These are phyloP conservation scores for Candida broadrunensis DNA, from an alignment of 805 yeast genomes.

Conservation along the genomic window DNA sequence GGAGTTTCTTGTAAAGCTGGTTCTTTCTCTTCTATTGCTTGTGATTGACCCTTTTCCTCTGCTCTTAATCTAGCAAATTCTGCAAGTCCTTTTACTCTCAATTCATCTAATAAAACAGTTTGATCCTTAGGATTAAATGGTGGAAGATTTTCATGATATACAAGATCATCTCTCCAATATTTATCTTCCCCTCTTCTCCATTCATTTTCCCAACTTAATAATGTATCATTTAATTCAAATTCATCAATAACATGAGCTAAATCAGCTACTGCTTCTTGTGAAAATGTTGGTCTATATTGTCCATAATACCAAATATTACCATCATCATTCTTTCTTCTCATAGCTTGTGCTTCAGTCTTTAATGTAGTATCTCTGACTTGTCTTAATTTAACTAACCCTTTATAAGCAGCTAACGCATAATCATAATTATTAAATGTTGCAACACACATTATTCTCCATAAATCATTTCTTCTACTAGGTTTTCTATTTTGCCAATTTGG, in stretches of 20 bases:
- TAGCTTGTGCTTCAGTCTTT: slow-evolving; percentile 55
- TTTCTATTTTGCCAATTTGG: slow-evolving; percentile 89
- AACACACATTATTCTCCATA: slow-evolving; percentile 90
- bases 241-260: slow-evolving; percentile 67
- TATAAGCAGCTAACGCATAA: slow-evolving; percentile 68
- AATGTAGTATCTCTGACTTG: slow-evolving; percentile 65
- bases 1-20: too few species aligned
- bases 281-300: slow-evolving; percentile 84
- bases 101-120: slow-evolving; percentile 59
- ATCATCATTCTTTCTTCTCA: slow-evolving; percentile 69
- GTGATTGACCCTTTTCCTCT: background rate
- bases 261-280: slow-evolving; percentile 92
- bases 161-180: slow-evolving; percentile 63
- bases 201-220: slow-evolving; percentile 75
- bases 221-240: slow-evolving; percentile 46
- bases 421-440: slow-evolving; percentile 62
- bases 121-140: slow-evolving; percentile 64
- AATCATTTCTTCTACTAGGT: slow-evolving; percentile 77
- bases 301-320: slow-evolving; percentile 86
- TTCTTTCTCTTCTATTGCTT: background rate
- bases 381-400: slow-evolving; percentile 71
- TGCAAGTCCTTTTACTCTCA: slow-evolving; percentile 40
- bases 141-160: slow-evolving; percentile 60
- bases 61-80: slow-evolving; percentile 28
- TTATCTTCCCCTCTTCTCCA: slow-evolving; percentile 84